Conservation (phyloP, 495 filamentous ascomycete genomes). For the Aspergillus mulundensis region DNA sequence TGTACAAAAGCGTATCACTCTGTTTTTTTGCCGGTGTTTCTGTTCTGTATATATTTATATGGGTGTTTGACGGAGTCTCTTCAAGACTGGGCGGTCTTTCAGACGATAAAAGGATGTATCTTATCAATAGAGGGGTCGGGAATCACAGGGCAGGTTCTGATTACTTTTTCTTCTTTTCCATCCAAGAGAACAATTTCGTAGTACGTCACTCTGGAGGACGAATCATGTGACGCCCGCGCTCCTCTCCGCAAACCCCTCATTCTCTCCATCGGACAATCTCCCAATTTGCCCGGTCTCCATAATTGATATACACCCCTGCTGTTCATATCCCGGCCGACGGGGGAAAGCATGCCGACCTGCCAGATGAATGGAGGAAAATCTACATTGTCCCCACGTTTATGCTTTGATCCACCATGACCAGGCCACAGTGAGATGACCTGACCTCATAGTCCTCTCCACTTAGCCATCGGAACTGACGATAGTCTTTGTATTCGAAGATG, state of each 20-base stretch:
- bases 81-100: not conserved
- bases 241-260: conserved; percentile 1
- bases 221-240: no score
- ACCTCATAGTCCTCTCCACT: not conserved
- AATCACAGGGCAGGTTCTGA: not conserved
- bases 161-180: not conserved
- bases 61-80: not conserved
- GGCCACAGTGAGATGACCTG: not conserved
- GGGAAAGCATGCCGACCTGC: conserved; percentile 10
- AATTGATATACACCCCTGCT: not conserved
- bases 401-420: not conserved
- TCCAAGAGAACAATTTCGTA: no score
- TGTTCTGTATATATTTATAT: not conserved
- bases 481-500: not conserved
- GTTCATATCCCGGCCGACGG: not conserved
- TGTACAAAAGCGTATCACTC: not conserved
- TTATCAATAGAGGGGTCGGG: not conserved
- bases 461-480: not conserved
- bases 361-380: conserved; percentile 22
- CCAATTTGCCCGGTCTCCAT: conserved; percentile 2
- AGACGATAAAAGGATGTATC: not conserved
- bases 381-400: not conserved
- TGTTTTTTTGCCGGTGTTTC: not conserved
- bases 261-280: conserved; percentile 6
- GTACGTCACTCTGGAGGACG: no score